A percentile compares a stretch with the other conserved stretches of the same genome.
These are phyloP conservation scores for Mycena maculata DNA, from an alignment of 768 basidiomycete genomes.

Conservation along the genomic window DNA sequence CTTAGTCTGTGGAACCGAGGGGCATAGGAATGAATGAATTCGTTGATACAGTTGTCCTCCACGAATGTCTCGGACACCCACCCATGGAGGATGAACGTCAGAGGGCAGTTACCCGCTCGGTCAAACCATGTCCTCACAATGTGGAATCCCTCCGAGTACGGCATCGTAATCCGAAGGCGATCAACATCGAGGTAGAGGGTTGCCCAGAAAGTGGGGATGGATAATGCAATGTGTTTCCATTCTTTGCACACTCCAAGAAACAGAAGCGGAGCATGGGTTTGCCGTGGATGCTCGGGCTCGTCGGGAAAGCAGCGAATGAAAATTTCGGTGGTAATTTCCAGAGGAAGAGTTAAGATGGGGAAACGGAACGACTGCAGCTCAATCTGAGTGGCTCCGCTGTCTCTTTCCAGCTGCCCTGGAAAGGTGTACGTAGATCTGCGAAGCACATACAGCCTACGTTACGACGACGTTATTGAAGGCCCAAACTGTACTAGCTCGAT, in stretches of 20 bases:
- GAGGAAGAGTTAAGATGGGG: conserved; percentile 1
- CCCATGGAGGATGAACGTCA: neutral
- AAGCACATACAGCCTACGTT: too few relatives aligned
- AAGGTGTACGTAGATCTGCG: too few relatives aligned
- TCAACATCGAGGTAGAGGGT: neutral
- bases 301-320: neutral
- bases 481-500: too few relatives aligned
- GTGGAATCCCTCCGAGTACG: neutral
- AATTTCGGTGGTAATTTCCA: conserved; percentile 1
- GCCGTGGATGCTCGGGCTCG: neutral
- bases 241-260: neutral
- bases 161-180: neutral
- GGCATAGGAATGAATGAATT: neutral
- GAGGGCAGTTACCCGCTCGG: neutral
- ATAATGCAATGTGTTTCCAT: neutral
- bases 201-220: neutral
- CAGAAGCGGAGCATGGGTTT: neutral
- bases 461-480: too few relatives aligned
- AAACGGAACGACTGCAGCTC: neutral
- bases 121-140: neutral
- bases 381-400: neutral
- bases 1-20: neutral
- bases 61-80: neutral
- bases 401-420: neutral
- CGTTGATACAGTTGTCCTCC: neutral